These are phyloP conservation scores for Strobilomyces dryophilus DNA, from an alignment of 768 basidiomycete species.

Conservation along the genomic window DNA sequence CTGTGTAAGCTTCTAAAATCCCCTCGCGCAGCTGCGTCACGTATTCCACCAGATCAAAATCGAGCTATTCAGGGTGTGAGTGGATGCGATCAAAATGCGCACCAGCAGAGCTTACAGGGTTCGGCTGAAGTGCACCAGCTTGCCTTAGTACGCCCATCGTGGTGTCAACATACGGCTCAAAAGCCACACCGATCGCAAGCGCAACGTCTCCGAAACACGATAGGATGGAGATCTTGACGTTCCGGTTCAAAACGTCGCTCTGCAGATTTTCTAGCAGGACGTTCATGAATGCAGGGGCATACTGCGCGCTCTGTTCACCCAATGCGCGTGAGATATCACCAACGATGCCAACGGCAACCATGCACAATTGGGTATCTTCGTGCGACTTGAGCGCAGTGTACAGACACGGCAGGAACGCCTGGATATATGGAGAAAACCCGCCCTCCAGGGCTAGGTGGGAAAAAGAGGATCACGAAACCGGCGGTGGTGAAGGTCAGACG, in stretches of 20 bases:
- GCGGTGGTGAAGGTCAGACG: neutral
- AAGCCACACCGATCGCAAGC: constrained; percentile 79
- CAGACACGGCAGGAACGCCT: constrained; percentile 81
- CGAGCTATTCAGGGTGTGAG: constrained; percentile 45
- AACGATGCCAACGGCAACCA: constrained; percentile 91
- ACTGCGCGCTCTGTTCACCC: constrained; percentile 77
- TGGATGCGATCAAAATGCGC: neutral
- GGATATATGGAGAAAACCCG: constrained; percentile 78
- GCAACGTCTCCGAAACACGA: constrained; percentile 97
- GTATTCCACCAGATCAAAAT: constrained; percentile 91
- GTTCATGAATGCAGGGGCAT: constrained; percentile 86
- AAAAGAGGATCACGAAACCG: neutral
- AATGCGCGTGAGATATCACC: constrained; percentile 96
- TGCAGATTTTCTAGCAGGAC: constrained; percentile 88
- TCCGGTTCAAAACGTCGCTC: constrained; percentile 84
- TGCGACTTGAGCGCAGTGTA: constrained; percentile 86
- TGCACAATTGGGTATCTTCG: constrained; percentile 95
- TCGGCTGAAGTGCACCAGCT: constrained; percentile 83
- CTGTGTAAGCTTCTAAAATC: constrained; percentile 95
- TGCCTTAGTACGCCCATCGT: constrained; percentile 90
- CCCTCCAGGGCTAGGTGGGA: constrained; percentile 61
- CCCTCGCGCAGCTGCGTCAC: constrained; percentile 87
- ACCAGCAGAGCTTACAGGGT: constrained; percentile 56
- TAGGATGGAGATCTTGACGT: constrained; percentile 95
- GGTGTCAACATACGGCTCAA: constrained; percentile 86